phyloP scores from a whole-genome alignment of 2,329 filamentous ascomycete genomes.

The Colletotrichum lini region DNA sequence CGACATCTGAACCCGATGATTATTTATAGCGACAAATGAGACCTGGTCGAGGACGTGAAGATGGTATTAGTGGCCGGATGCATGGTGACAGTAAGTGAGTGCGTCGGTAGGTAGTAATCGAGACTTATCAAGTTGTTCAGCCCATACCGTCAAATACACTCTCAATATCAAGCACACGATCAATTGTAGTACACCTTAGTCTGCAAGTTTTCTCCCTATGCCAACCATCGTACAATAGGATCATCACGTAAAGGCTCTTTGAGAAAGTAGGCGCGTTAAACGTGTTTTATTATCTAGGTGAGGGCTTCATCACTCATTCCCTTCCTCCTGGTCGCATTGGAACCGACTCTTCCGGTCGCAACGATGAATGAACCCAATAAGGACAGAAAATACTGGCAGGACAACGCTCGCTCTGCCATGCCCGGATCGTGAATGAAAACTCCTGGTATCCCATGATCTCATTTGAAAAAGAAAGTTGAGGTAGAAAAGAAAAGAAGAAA shows the following conservation, averaged over 20 bases:
- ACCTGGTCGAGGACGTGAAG: too few relatives aligned
- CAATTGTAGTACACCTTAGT: too few relatives aligned
- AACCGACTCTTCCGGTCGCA: not conserved
- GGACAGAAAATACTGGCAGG: constrained; percentile 31
- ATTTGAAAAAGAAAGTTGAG: not conserved
- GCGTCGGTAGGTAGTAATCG: too few relatives aligned
- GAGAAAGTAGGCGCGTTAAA: not conserved
- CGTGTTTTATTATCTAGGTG: constrained; percentile 21
- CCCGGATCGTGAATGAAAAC: constrained; percentile 1
- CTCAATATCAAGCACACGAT: too few relatives aligned
- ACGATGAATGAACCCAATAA: constrained; percentile 13
- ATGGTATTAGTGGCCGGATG: too few relatives aligned
- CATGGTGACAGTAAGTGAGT: too few relatives aligned
- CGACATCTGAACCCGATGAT: too few relatives aligned
- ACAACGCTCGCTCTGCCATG: constrained; percentile 30
- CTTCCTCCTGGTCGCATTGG: not conserved
- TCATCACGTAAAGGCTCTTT: not conserved
- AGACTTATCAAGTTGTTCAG: too few relatives aligned
- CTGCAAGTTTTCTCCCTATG: not conserved
- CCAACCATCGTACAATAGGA: too few relatives aligned
- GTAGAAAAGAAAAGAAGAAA: not conserved
- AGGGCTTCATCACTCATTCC: constrained; percentile 1
- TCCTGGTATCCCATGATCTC: constrained; percentile 30
- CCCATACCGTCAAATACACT: too few relatives aligned
- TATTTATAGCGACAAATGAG: too few relatives aligned